These are phyloP conservation scores for Nyctanthes arbortristis DNA, from an alignment of 257 asterid genomes.

Conservation along the genomic window DNA sequence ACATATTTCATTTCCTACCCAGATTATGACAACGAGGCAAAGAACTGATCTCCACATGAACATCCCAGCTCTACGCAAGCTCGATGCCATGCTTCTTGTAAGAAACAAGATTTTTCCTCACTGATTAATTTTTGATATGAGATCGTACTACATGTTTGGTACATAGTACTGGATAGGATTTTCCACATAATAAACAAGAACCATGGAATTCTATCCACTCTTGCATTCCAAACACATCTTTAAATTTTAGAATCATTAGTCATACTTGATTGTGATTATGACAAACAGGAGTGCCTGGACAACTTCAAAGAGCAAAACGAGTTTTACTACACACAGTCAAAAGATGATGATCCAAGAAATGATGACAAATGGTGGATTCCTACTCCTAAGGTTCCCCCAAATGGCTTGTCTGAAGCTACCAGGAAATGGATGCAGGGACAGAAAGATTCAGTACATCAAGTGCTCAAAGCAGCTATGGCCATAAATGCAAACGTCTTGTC, in stretches of 20 bases:
- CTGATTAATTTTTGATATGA: background rate
- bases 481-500: conserved; percentile 72
- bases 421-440: conserved; percentile 75
- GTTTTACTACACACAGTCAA: conserved; percentile 50
- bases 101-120: conserved; percentile 22
- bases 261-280: background rate
- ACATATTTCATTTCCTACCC: conserved; percentile 15
- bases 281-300: conserved; percentile 81
- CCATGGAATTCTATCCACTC: too few relatives aligned
- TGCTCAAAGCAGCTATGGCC: conserved; percentile 91
- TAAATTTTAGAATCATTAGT: background rate
- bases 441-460: conserved; percentile 86
- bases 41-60: conserved; percentile 79
- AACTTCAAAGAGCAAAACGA: conserved; percentile 71
- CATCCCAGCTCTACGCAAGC: conserved; percentile 80
- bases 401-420: conserved; percentile 66
- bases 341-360: conserved; percentile 42
- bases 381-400: conserved; percentile 68
- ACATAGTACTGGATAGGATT: background rate
- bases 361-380: conserved; percentile 98
- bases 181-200: too few relatives aligned
- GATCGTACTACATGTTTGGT: background rate
- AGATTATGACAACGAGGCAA: conserved; percentile 79
- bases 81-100: conserved; percentile 85
- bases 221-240: too few relatives aligned